Conservation (phyloP, 306 rosid species). For the Vicia sativa region DNA sequence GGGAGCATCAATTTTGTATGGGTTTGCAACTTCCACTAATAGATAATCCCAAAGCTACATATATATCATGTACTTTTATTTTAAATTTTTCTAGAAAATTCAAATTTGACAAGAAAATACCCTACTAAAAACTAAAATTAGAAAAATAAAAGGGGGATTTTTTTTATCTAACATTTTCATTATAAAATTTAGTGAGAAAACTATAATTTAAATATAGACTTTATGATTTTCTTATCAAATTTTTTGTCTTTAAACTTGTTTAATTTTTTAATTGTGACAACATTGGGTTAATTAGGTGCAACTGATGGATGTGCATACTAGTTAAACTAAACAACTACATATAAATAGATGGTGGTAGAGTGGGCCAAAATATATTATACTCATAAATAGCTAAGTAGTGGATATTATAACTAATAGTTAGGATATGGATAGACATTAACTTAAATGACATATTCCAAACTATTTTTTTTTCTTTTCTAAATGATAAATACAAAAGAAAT, state of each 20-base stretch:
- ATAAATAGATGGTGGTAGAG: background rate
- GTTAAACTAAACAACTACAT: constrained; percentile 3
- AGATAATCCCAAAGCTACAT: constrained; percentile 36
- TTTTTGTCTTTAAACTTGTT: background rate
- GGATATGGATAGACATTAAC: constrained; percentile 21
- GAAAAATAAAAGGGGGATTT: background rate
- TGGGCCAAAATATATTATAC: constrained; percentile 25
- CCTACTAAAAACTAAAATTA: background rate
- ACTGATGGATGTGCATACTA: constrained; percentile 16
- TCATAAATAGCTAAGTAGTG: background rate
- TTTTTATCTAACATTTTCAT: background rate
- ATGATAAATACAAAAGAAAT: constrained; percentile 9
- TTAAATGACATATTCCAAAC: constrained; percentile 40
- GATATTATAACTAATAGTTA: background rate
- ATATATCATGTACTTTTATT: background rate
- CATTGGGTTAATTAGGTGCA: constrained; percentile 53
- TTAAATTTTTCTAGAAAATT: background rate
- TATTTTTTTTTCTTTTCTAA: background rate
- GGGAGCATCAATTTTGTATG: constrained; percentile 62
- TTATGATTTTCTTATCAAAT: background rate
- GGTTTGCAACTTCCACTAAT: constrained; percentile 40
- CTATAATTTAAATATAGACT: background rate
- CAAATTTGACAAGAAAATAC: background rate
- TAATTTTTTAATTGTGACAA: background rate
- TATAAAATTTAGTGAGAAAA: background rate